phyloP scores from a whole-genome alignment of 78 protist species.

The Creolimax fragrantissima region DNA sequence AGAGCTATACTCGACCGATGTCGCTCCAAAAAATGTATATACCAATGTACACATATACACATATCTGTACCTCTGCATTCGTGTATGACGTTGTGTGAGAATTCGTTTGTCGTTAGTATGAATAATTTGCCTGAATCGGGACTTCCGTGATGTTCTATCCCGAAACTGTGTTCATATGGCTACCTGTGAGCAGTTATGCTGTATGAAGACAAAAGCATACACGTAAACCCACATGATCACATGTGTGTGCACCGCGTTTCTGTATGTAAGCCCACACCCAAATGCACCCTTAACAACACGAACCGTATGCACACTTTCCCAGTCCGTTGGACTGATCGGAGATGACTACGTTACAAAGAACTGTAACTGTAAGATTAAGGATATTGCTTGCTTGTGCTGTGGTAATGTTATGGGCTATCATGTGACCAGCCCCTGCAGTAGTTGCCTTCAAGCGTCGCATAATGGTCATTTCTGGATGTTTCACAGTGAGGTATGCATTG shows the following conservation, averaged over 20 bases:
- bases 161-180: too few relatives aligned
- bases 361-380: slow-evolving; percentile 21
- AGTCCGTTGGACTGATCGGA: not conserved
- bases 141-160: too few relatives aligned
- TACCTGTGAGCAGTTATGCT: too few relatives aligned
- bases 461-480: slow-evolving; percentile 38
- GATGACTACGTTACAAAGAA: slow-evolving; percentile 12
- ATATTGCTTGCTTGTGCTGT: slow-evolving; percentile 32
- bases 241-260: too few relatives aligned
- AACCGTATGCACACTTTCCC: too few relatives aligned
- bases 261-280: too few relatives aligned
- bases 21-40: not conserved
- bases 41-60: not conserved
- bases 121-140: too few relatives aligned
- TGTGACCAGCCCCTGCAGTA: slow-evolving; percentile 17
- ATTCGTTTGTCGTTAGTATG: too few relatives aligned
- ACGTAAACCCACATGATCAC: not conserved
- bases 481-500: slow-evolving; percentile 6
- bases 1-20: slow-evolving; percentile 24
- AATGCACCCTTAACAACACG: too few relatives aligned
- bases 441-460: slow-evolving; percentile 18
- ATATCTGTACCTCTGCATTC: too few relatives aligned
- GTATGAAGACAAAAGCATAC: too few relatives aligned
- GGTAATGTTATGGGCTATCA: slow-evolving; percentile 36
- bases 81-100: too few relatives aligned